phyloP scores from a whole-genome alignment of 805 yeast species.

The Danielozyma ontarioensis region DNA sequence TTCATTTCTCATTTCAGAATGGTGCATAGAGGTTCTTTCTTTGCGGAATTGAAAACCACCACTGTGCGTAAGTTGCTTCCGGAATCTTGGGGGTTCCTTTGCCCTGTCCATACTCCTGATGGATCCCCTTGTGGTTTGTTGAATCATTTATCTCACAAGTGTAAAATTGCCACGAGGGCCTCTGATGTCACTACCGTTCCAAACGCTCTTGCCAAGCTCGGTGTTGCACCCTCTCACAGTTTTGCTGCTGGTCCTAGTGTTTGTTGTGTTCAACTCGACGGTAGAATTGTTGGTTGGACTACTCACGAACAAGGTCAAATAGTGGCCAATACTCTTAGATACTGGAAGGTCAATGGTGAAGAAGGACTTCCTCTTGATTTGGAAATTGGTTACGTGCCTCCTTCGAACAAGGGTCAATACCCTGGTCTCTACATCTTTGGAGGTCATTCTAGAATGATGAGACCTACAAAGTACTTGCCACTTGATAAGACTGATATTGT shows the following conservation, averaged over 20 bases:
- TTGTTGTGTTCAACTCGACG: constrained; percentile 92
- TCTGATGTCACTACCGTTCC: constrained; percentile 74
- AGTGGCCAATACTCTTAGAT: constrained; percentile 85
- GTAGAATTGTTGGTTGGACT: constrained; percentile 90
- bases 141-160: constrained; percentile 94
- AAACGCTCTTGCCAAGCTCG: constrained; percentile 58
- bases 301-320: constrained; percentile 81
- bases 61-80: constrained; percentile 94
- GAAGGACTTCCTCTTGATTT: constrained; percentile 78
- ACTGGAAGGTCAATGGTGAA: constrained; percentile 82
- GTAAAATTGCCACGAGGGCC: constrained; percentile 74
- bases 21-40: constrained; percentile 99
- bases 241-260: constrained; percentile 83
- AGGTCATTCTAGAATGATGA: constrained; percentile 89
- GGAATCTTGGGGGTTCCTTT: constrained; percentile 97
- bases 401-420: constrained; percentile 92
- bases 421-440: constrained; percentile 93
- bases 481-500: constrained; percentile 76
- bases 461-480: constrained; percentile 92
- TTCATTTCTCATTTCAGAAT: constrained; percentile 97
- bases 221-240: constrained; percentile 76
- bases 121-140: constrained; percentile 98
- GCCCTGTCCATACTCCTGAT: constrained; percentile 99
- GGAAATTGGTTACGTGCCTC: constrained; percentile 95
- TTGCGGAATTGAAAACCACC: constrained; percentile 95